These are phyloP conservation scores for Prunus campanulata DNA, from an alignment of 306 rosid genomes.

Conservation along the genomic window DNA sequence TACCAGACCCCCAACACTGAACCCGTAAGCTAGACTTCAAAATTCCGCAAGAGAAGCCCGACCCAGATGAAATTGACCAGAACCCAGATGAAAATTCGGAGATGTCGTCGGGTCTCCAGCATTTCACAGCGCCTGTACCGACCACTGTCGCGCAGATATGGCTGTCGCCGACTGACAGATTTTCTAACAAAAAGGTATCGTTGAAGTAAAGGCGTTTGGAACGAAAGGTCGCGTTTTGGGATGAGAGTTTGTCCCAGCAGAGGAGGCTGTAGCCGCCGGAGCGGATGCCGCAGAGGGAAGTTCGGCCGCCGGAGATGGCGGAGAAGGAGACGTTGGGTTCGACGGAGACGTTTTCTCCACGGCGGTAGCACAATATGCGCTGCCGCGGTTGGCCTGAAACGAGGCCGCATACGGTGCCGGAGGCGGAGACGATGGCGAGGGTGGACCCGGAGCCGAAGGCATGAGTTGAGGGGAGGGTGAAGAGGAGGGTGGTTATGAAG, in stretches of 20 bases:
- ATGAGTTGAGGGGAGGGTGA: conserved; percentile 17
- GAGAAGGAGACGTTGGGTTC: conserved; percentile 55
- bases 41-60: conserved; percentile 78
- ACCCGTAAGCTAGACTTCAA: conserved; percentile 19
- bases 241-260: conserved; percentile 51
- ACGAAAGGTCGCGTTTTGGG: conserved; percentile 18
- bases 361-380: conserved; percentile 57
- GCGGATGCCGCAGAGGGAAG: conserved; percentile 66
- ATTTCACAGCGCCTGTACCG: conserved; percentile 37
- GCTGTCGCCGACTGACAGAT: conserved; percentile 59
- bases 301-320: conserved; percentile 63
- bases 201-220: conserved; percentile 42
- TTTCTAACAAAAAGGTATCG: conserved; percentile 38
- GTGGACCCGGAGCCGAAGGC: conserved; percentile 80
- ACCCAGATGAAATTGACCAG: conserved; percentile 70
- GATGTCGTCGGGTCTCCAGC: conserved; percentile 49
- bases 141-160: conserved; percentile 63
- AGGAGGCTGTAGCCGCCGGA: conserved; percentile 44
- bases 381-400: conserved; percentile 44
- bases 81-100: conserved; percentile 29
- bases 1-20: conserved; percentile 63
- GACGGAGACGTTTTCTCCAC: conserved; percentile 33
- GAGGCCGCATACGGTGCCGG: conserved; percentile 72
- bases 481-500: conserved; percentile 14
- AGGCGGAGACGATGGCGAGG: conserved; percentile 48